Evolutionary conservation across 306 rosid genomes (phyloP).

Genomic region (Lathyrus oleraceus): DNA sequence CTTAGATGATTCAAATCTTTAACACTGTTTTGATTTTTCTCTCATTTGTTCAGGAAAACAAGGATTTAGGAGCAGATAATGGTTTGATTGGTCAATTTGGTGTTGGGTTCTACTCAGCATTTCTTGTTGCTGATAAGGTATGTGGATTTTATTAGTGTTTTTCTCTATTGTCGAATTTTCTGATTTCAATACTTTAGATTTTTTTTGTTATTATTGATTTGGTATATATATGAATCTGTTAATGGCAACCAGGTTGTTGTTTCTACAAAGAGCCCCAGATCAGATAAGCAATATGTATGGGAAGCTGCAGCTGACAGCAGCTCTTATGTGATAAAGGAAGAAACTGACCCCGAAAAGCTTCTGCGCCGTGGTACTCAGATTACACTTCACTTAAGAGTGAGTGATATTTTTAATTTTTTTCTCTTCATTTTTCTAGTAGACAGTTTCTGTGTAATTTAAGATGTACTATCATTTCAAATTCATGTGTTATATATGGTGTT

Average conservation of each 20-base stretch:
- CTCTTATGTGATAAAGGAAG: conserved; percentile 86
- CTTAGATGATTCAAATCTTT: conserved; percentile 10
- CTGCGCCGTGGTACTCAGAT: conserved; percentile 88
- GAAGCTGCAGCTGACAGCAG: conserved; percentile 89
- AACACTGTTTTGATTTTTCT: neutral
- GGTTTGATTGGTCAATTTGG: conserved; percentile 96
- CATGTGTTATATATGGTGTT: neutral
- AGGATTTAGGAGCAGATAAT: conserved; percentile 89
- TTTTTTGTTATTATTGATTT: conserved; percentile 35
- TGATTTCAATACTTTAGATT: neutral
- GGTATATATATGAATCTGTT: conserved; percentile 2
- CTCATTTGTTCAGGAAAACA: conserved; percentile 62
- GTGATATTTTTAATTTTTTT: conserved; percentile 5
- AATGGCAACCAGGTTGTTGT: conserved; percentile 71
- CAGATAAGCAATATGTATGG: conserved; percentile 91
- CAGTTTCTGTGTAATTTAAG: neutral
- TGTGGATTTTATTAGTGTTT: conserved; percentile 18
- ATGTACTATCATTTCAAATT: neutral
- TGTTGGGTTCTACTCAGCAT: conserved; percentile 96
- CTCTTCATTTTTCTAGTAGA: conserved; percentile 17
- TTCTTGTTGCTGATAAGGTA: conserved; percentile 97
- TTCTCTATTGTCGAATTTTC: neutral
- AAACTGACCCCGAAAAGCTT: conserved; percentile 82
- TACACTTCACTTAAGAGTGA: conserved; percentile 79
- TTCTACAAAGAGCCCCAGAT: conserved; percentile 91